Evolutionary conservation across 495 filamentous ascomycete genomes (phyloP).

Genomic region (Pyrenopolyporus hunteri): DNA sequence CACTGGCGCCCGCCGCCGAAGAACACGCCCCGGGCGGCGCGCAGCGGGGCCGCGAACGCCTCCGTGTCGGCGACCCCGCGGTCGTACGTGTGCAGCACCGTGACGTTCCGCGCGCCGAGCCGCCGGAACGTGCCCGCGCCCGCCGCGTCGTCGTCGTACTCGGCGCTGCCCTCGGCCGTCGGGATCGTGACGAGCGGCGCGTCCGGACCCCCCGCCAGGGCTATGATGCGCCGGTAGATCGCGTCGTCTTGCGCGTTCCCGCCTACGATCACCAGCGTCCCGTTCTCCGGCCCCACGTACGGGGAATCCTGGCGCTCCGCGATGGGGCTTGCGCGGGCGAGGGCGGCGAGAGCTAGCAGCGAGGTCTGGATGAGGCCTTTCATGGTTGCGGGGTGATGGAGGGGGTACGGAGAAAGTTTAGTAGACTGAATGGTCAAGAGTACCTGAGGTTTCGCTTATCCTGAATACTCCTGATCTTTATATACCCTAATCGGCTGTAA

Average conservation of each 20-base stretch:
- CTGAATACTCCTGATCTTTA: conserved; percentile 2
- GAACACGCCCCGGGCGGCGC: conserved; percentile 39
- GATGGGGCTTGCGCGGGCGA: conserved; percentile 19
- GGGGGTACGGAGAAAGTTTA: too few relatives aligned
- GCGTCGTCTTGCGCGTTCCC: conserved; percentile 48
- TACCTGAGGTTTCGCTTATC: too few relatives aligned
- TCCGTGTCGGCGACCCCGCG: conserved; percentile 41
- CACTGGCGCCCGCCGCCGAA: conserved; percentile 45
- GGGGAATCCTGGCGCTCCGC: conserved; percentile 32
- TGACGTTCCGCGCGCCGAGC: conserved; percentile 43
- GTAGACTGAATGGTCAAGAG: too few relatives aligned
- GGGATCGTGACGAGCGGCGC: conserved; percentile 58
- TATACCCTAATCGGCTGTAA: conserved; percentile 35
- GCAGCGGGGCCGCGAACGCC: conserved; percentile 41
- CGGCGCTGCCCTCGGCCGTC: conserved; percentile 39
- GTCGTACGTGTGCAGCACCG: conserved; percentile 45
- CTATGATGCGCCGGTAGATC: conserved; percentile 53
- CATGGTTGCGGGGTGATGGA: conserved; percentile 5
- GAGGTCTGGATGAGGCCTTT: conserved; percentile 12
- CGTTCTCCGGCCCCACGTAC: conserved; percentile 42
- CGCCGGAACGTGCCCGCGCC: conserved; percentile 40
- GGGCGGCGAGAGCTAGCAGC: conserved; percentile 21
- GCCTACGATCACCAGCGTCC: conserved; percentile 44
- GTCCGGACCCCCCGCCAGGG: conserved; percentile 49
- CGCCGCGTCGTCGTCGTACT: conserved; percentile 42